Conservation (phyloP, 345 rosid species). For the Xanthoceras sorbifolium region DNA sequence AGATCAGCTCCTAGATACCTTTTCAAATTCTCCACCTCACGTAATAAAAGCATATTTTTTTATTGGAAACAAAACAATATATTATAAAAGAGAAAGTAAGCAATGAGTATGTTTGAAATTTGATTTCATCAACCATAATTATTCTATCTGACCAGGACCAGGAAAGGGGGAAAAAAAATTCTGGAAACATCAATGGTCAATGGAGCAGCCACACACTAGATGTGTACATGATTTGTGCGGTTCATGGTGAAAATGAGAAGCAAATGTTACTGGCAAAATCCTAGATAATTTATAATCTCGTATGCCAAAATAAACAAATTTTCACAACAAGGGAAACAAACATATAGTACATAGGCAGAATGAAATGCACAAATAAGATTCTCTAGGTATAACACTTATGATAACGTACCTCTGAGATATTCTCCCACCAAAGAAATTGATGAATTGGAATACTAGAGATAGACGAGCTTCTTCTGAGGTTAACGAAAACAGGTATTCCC, state of each 20-base stretch:
- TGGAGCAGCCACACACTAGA: background rate
- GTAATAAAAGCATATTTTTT: background rate
- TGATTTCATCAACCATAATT: background rate
- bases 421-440: conserved; percentile 85
- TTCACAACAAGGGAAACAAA: background rate
- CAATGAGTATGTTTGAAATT: background rate
- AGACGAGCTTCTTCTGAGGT: conserved; percentile 71
- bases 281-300: background rate
- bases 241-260: background rate
- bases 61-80: background rate
- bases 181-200: background rate
- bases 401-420: conserved; percentile 55
- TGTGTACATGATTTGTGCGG: too few species aligned
- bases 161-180: background rate
- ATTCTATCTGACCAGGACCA: background rate
- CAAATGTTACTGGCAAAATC: background rate
- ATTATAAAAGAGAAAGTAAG: background rate
- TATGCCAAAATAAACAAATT: background rate
- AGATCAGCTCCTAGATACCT: background rate
- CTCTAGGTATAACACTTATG: background rate
- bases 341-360: background rate
- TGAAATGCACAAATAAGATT: background rate
- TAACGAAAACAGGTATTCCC: conserved; percentile 73
- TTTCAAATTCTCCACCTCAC: background rate
- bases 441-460: conserved; percentile 68